Base-by-base conservation (phyloP, 257 asterid genomes). In the Penstemon newberryi region DNA sequence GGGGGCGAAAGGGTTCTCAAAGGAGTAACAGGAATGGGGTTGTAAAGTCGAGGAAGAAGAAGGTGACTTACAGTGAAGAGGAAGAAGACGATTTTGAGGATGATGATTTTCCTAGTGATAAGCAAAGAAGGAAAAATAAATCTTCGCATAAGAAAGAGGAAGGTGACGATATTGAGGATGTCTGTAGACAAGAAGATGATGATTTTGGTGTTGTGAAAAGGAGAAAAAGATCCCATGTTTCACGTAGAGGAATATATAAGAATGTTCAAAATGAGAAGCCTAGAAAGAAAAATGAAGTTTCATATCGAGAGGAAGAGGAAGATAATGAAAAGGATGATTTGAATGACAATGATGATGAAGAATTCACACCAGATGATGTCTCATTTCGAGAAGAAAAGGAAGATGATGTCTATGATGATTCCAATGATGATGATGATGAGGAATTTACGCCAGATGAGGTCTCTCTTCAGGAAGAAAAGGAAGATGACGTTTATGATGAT, bases 371-470 rank as follows among this genome's bases (percentile, higher is more conserved):
- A 55, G 77, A 77, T 45, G 83, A 79, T 77, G 71, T 72, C 51
- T 46, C 74, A 13, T 77, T 56, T 55, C 44, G 37, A 68, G 80
- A 77, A 70, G 82, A 67, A 63, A 51, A 60, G n/a, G 80, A 65
- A 57, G 81, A 67, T 46, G 18, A 67, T 43, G 76, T 72, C 40
- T 68, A 54, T 9, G 55, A 65, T 19, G 80, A 72, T 45, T 76
- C 68, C 53, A 84, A 73, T 52, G 74, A 63, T 2, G 79, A 64
- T 7, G 80, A 81, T 67, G 92, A 86, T 69, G 84, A 75, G 74
- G 89, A 86, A 66, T 86, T 86, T 72, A 76, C 74, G 25, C 87
- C 84, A 55, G 77, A 77, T 45, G 83, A 79, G 78, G 71, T 72
- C 51, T 46, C 74, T 10, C 75, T 56, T 55, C 44, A 19, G 64